Evolutionary conservation across 371 early-diverging fungal species (phyloP), one percentile per base, ranked within the genome.

Genomic region (Mortierella sp.): DNA sequence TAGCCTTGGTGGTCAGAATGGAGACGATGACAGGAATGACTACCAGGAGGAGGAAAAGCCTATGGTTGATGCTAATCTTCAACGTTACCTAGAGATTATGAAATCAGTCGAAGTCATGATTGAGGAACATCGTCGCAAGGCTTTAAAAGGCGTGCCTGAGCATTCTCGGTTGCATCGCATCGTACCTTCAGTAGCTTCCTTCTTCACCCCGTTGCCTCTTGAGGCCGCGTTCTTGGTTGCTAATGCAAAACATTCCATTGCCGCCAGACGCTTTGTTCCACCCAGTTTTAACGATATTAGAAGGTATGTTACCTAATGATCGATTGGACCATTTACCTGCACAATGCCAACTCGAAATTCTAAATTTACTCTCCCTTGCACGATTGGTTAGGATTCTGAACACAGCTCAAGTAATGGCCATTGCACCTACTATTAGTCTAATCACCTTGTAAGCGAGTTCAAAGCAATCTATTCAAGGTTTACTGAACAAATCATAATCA

Each of bases 281-380:
- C 94, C 95, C 1, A 89, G 89, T 64, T 95, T 95, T 85, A 95
- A 95, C 86, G 95, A 95, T 66, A 87, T 95, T 61, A 86, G 95
- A 69, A 82, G 83, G 87, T 87, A 79, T 43, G 62, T 34, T 54
- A 53, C 19, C 15, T 53, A n/a, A 13, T 47, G 17, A 47, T n/a
- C 19, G 22, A n/a, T 3, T 22, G 3, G 7, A 13, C n/a, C n/a
- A n/a, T n/a, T n/a, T n/a, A n/a, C n/a, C n/a, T n/a, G n/a, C n/a
- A n/a, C n/a, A n/a, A n/a, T n/a, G n/a, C n/a, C n/a, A n/a, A n/a
- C n/a, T n/a, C n/a, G n/a, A n/a, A n/a, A n/a, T n/a, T n/a, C n/a
- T n/a, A n/a, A n/a, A n/a, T n/a, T n/a, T n/a, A n/a, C n/a, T n/a
- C n/a, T n/a, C n/a, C n/a, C n/a, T n/a, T n/a, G n/a, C n/a, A n/a